phyloP scores from a whole-genome alignment of 2,329 filamentous ascomycete species.

The Metarhizium guizhouense region DNA sequence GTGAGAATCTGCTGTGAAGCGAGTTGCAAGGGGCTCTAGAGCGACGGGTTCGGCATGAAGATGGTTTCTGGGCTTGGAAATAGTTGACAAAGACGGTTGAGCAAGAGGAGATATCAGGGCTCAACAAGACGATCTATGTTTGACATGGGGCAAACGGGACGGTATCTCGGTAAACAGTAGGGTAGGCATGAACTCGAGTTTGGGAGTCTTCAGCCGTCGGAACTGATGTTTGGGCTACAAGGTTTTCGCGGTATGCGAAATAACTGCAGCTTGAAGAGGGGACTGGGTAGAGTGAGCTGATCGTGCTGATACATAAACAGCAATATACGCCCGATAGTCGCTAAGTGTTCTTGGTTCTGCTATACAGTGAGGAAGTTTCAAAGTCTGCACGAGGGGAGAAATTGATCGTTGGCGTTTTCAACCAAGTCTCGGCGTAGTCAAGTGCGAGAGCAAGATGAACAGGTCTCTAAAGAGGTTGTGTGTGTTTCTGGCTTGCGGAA shows the following conservation, averaged over 20 bases:
- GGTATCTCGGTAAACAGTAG: constrained; percentile 36
- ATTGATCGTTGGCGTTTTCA: background rate
- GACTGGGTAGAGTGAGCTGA: constrained; percentile 81
- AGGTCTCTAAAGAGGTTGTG: background rate
- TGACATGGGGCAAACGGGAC: constrained; percentile 47
- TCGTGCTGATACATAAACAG: constrained; percentile 99
- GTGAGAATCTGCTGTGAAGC: constrained; percentile 9
- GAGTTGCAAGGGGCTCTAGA: constrained; percentile 9
- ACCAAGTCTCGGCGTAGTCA: background rate
- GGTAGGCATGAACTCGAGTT: constrained; percentile 49
- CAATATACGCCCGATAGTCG: constrained; percentile 24
- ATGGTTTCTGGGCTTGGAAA: constrained; percentile 10
- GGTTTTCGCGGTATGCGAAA: constrained; percentile 94
- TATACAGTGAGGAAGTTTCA: background rate
- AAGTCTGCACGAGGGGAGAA: background rate
- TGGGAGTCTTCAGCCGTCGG: constrained; percentile 70
- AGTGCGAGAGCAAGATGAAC: background rate
- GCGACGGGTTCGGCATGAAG: constrained; percentile 31
- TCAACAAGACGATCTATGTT: constrained; percentile 41
- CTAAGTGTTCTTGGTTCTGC: constrained; percentile 19
- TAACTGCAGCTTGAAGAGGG: constrained; percentile 93
- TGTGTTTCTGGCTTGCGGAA: background rate
- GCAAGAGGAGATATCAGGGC: constrained; percentile 39
- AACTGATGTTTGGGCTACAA: constrained; percentile 81
- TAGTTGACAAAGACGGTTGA: constrained; percentile 26